These are phyloP conservation scores for Rosellinia necatrix DNA, from an alignment of 2,329 filamentous ascomycete genomes.

Conservation along the genomic window DNA sequence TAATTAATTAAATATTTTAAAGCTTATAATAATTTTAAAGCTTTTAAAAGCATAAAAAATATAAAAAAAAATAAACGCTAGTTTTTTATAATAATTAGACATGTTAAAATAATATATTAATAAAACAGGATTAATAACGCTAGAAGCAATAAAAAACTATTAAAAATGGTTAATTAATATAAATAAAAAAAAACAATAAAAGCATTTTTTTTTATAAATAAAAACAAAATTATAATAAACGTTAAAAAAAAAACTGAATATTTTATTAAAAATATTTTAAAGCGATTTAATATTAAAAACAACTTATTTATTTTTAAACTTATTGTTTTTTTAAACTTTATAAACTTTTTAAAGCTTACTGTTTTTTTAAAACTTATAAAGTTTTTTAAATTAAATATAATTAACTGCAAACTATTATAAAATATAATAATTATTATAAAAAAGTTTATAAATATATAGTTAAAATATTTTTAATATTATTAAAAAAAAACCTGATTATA, in stretches of 20 bases:
- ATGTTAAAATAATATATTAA: neutral
- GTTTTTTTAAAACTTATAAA: too few species aligned
- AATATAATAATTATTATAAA: too few species aligned
- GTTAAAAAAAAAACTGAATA: conserved; percentile 7
- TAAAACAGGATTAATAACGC: conserved; percentile 9
- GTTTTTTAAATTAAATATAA: too few species aligned
- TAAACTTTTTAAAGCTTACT: conserved; percentile 1
- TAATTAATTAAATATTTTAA: neutral
- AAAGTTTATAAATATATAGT: too few species aligned
- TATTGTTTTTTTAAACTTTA: too few species aligned
- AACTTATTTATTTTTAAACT: too few species aligned
- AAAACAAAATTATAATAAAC: conserved; percentile 4
- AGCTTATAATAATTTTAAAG: neutral
- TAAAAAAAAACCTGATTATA: too few species aligned
- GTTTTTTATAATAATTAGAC: conserved; percentile 3
- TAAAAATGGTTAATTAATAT: conserved; percentile 3
- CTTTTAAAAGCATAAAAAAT: neutral
- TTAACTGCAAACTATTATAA: neutral
- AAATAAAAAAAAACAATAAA: conserved; percentile 6
- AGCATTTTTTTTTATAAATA: conserved; percentile 10
- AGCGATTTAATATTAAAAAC: conserved; percentile 6
- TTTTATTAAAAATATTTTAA: conserved; percentile 14
- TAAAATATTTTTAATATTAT: too few species aligned
- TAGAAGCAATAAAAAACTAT: conserved; percentile 8
- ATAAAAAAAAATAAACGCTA: neutral